phyloP scores from a whole-genome alignment of 2,329 filamentous ascomycete genomes.

The Pseudogymnoascus destructans region DNA sequence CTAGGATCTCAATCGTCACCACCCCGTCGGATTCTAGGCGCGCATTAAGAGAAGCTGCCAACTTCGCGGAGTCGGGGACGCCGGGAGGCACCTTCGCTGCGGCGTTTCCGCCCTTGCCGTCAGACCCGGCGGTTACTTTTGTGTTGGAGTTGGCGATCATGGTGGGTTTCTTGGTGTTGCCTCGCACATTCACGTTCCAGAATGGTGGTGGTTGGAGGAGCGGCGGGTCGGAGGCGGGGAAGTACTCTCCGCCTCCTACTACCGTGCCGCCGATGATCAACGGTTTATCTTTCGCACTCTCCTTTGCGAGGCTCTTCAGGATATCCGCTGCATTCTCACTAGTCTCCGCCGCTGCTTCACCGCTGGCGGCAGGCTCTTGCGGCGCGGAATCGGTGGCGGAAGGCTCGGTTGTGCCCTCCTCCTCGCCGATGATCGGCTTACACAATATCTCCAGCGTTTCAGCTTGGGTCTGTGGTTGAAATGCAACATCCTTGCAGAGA shows the following conservation, averaged over 20 bases:
- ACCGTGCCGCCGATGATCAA: conserved; percentile 43
- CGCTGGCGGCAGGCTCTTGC: conserved; percentile 25
- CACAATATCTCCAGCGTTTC: background rate
- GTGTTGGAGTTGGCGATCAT: background rate
- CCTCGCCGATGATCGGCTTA: background rate
- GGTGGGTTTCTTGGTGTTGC: background rate
- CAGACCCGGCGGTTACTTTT: background rate
- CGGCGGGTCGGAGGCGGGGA: conserved; percentile 40
- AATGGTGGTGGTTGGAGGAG: background rate
- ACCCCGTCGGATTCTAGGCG: background rate
- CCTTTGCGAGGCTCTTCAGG: conserved; percentile 17
- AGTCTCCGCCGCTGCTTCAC: conserved; percentile 17
- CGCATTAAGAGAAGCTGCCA: background rate
- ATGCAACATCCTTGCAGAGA: conserved; percentile 64
- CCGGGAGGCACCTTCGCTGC: background rate
- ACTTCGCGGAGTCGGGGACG: background rate
- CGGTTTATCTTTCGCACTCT: conserved; percentile 20
- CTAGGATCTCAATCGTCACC: conserved; percentile 36
- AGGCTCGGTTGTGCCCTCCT: background rate
- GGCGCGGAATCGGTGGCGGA: conserved; percentile 32
- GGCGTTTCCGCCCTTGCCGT: background rate
- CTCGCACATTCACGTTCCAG: background rate
- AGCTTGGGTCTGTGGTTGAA: conserved; percentile 24
- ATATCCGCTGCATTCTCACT: conserved; percentile 21
- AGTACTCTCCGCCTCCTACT: conserved; percentile 42